Base-by-base conservation (phyloP, 2,329 filamentous ascomycete genomes). In the Pleoardoris graminearum region DNA sequence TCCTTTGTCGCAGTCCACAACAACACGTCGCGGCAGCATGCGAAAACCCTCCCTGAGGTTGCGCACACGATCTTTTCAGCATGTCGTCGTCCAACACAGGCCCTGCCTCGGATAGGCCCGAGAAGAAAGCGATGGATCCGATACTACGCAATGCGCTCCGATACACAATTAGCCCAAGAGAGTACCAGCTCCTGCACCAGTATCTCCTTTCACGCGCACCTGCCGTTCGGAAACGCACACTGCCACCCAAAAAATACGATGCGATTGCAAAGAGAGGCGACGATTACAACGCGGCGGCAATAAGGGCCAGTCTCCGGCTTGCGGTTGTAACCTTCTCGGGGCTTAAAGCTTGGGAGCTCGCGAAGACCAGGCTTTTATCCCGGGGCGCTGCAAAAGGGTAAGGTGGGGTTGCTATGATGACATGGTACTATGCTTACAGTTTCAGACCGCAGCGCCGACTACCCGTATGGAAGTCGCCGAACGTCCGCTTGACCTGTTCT, bases 171-270 rank as follows among this genome's bases (percentile, higher is more conserved):
- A 91, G 92, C 69, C 86, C 90, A 36, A 85, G 87, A 72, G 92
- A 97, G 73, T 97, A 97, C 74, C 87, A 90, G 61, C 78, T 87
- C 1, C 82, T 97, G 16, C 91, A 96, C 73, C 87, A 88, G 67
- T 91, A 92, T 68, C 82, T 96, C 48, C 81, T 94, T 45, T 91
- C 89, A 55, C 85, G 87, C 41, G 87, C 89, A 4, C 75, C 79
- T 77, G 74, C 81, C 65, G 73, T 88, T 67, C 75, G 83, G 76
- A 81, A 79, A 57, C 77, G 76, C 56, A 73, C 80, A 2, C 78
- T 78, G 12, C 72, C 76, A 16, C 82, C 83, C 4, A 71, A 75
- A 27, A 70, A 71, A 35, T 85, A 80, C 59, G 80, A 82, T 54
- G 77, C 75, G 8, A 78, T 83, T 51, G 71, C 78, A 3, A 75